These are phyloP conservation scores for Entomortierella parvispora DNA, from an alignment of 192 early-diverging fungal genomes.

Conservation along the genomic window DNA sequence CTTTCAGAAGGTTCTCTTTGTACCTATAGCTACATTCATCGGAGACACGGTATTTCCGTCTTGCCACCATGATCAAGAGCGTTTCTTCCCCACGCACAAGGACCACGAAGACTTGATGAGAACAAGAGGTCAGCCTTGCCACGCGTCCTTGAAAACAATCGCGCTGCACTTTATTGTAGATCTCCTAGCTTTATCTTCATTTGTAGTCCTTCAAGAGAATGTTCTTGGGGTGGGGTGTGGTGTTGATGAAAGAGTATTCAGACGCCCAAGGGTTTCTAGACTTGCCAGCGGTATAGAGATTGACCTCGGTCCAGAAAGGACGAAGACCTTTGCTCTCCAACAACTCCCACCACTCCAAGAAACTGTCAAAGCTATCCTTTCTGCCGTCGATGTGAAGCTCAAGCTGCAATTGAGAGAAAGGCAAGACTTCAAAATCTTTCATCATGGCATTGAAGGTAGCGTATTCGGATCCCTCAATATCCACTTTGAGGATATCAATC, in stretches of 20 bases:
- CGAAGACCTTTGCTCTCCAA: constrained; percentile 3
- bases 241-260: constrained; percentile 5
- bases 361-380: neutral
- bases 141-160: too few relatives aligned
- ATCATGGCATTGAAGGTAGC: constrained; percentile 35
- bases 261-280: constrained; percentile 1
- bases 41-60: too few relatives aligned
- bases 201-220: neutral
- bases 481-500: constrained; percentile 51
- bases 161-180: too few relatives aligned
- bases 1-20: too few relatives aligned
- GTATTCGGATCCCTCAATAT: constrained; percentile 42
- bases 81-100: too few relatives aligned
- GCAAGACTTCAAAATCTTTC: constrained; percentile 40
- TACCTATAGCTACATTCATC: too few relatives aligned
- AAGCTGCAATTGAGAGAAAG: constrained; percentile 23
- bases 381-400: constrained; percentile 9
- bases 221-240: neutral
- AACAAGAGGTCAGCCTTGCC: too few relatives aligned
- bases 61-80: too few relatives aligned
- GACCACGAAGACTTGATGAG: too few relatives aligned
- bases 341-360: constrained; percentile 6
- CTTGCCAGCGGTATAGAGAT: neutral
- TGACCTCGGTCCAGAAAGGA: constrained; percentile 11
- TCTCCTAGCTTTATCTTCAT: too few relatives aligned